Base-by-base conservation (phyloP, 495 filamentous ascomycete genomes). In the Penicillium egyptiacum region DNA sequence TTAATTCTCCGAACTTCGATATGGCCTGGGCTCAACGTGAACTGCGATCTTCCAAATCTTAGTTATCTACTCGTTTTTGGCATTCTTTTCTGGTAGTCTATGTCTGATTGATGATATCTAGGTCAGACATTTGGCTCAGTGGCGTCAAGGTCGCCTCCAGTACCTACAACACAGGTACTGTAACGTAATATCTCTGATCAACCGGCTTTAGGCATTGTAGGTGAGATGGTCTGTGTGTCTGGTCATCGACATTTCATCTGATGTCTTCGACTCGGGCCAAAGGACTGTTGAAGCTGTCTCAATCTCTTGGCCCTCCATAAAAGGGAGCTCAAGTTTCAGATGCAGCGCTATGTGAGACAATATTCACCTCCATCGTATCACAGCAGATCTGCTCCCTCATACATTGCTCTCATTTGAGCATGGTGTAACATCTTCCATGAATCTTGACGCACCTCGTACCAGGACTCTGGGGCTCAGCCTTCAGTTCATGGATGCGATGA, bases 351-450 rank as follows among this genome's bases (percentile, higher is more conserved):
- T 45, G 31, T 55, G 53, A 47, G n/a, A 55, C 53, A 47, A 19
- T 5, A 5, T 14, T 19, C 35, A 39, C 35, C 22, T 26, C 9
- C 12, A 28, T 40, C 5, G 22, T 55, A 55, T 26, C 43, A 55
- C 42, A 19, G 6, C 42, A 39, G 42, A 47, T 23, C 37, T 40
- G 30, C 31, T 16, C 19, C 9, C n/a, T 14, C 28, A 28, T 55
- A 35, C 22, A 17, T 28, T 22, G 9, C 11, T 26, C 4, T 4
- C 8, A 28, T 8, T 45, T 47, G 30, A 6, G 12, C 20, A 33
- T n/a, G 46, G 53, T 55, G 53, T 39, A 46, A 55, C 53, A 17
- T 33, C 16, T 39, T 39, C 42, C 53, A 45, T 39, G 22, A 47
- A 25, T 25, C 16, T 10, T 39, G 31, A 45, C 28, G 53, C 53